Evolutionary conservation across 2,329 filamentous ascomycete species (phyloP).

Genomic region (Calonectria pteridis): DNA sequence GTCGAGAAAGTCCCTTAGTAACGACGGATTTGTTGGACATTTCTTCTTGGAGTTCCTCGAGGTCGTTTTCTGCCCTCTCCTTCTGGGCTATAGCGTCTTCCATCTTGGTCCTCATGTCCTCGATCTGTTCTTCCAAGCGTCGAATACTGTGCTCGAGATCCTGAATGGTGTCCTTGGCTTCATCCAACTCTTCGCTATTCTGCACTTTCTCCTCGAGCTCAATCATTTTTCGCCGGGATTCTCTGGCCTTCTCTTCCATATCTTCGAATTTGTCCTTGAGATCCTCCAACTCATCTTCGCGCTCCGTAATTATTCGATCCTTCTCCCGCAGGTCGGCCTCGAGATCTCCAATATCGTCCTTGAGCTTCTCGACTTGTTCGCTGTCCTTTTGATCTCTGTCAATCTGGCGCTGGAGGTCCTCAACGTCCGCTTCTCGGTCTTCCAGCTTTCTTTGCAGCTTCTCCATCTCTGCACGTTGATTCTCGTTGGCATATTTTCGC

Average conservation of each 20-base stretch:
- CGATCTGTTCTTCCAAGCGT: conserved; percentile 65
- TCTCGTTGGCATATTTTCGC: conserved; percentile 79
- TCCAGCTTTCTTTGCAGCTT: conserved; percentile 68
- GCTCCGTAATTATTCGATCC: conserved; percentile 78
- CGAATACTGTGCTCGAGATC: conserved; percentile 69
- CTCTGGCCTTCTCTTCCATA: conserved; percentile 70
- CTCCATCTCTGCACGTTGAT: conserved; percentile 72
- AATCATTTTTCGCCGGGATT: conserved; percentile 61
- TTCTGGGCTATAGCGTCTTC: conserved; percentile 67
- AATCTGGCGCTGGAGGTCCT: conserved; percentile 71
- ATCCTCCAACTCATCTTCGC: conserved; percentile 80
- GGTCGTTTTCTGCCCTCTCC: conserved; percentile 68
- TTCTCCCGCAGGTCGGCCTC: conserved; percentile 83
- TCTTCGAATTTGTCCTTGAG: conserved; percentile 68
- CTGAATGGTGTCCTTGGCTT: conserved; percentile 69
- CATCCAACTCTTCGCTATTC: conserved; percentile 63
- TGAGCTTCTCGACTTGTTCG: conserved; percentile 74
- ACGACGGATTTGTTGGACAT: conserved; percentile 84
- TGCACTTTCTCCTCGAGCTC: conserved; percentile 71
- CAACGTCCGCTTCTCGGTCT: conserved; percentile 70
- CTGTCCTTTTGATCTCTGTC: conserved; percentile 68
- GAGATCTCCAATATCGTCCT: conserved; percentile 80
- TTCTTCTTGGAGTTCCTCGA: conserved; percentile 79
- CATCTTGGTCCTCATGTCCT: conserved; percentile 67
- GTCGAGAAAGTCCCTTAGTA: conserved; percentile 79